Evolutionary conservation across 805 yeast species (phyloP).

Genomic region (Komagataella ulmi): DNA sequence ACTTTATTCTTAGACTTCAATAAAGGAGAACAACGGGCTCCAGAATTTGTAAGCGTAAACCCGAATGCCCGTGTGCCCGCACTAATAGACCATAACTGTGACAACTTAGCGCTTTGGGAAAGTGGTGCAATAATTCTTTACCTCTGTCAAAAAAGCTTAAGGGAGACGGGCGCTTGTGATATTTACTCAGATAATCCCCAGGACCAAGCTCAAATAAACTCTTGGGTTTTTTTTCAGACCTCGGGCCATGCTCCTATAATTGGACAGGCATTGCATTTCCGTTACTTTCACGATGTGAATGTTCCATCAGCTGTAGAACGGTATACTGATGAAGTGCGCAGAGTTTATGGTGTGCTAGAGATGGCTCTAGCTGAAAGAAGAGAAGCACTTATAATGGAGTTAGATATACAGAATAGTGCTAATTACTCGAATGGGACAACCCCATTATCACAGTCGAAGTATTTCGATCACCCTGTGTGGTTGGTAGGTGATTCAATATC

Average conservation of each 20-base stretch:
- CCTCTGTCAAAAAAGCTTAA: constrained; percentile 53
- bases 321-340: constrained; percentile 81
- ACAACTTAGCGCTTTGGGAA: constrained; percentile 83
- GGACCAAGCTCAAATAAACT: constrained; percentile 73
- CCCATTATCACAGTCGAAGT: constrained; percentile 71
- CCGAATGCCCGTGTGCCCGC: constrained; percentile 97
- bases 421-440: constrained; percentile 82
- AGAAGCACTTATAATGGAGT: constrained; percentile 80
- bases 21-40: constrained; percentile 83
- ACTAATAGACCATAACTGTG: constrained; percentile 74
- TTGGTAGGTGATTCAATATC: constrained; percentile 75
- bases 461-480: constrained; percentile 92
- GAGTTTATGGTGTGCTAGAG: constrained; percentile 89
- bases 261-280: constrained; percentile 91
- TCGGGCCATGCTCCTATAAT: constrained; percentile 98
- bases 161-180: constrained; percentile 47
- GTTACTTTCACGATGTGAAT: constrained; percentile 76
- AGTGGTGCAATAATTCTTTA: constrained; percentile 86
- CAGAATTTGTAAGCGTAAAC: constrained; percentile 85
- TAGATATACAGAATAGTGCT: constrained; percentile 79
- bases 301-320: constrained; percentile 85
- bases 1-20: constrained; percentile 81
- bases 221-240: constrained; percentile 92
- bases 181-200: constrained; percentile 69
- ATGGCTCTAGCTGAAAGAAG: constrained; percentile 91